Base-by-base conservation (phyloP, 2,329 filamentous ascomycete species). In the Anthostomella pinea region DNA sequence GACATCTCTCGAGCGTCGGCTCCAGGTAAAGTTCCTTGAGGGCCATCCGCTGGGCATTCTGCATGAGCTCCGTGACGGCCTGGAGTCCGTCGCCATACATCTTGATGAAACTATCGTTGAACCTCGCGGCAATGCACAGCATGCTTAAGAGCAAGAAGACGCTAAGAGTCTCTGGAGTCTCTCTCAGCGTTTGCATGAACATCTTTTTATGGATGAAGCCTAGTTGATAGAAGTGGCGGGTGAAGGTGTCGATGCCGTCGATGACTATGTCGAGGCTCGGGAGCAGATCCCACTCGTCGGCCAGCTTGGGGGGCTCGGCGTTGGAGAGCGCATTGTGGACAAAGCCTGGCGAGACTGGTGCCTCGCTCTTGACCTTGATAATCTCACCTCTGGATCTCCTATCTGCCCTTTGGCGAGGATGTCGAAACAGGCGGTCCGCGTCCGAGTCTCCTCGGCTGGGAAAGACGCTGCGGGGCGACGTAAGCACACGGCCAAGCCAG, bases 141-240 rank as follows among this genome's bases (percentile, higher is more conserved):
- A 80, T 70, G 40, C 69, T 66, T 8, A 78, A 60, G 14, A 79
- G 60, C 16, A 79, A 63, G 39, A 80, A 80, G 14, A 71, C 62
- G 54, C 69, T 75, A 45, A 75, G 62, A n/a, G 69, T 69, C 10
- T 62, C 62, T 18, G 65, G 62, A 35, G 75, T 65, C 4, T 64
- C 64, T 24, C 60, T 63, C n/a, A 80, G 59, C 6, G 64, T 63
- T 16, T 67, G 59, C 1, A 66, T 61, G 34, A 79, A 77, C 33
- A 66, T 58, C 16, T 70, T 62, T 55, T 75, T 77, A 5, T 70
- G 72, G 21, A 79, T 72, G 49, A 80, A 80, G 16, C 76, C 72
- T 6, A 79, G 67, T 54, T 80, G 76, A 45, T 79, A 78, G 51
- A 76, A 80, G 46, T 77, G 67, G 6, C 60, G 60, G 1, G 68